Evolutionary conservation across 768 basidiomycete genomes (phyloP), one percentile per base, ranked within the genome.

Genomic region (Suillus cothurnatus): DNA sequence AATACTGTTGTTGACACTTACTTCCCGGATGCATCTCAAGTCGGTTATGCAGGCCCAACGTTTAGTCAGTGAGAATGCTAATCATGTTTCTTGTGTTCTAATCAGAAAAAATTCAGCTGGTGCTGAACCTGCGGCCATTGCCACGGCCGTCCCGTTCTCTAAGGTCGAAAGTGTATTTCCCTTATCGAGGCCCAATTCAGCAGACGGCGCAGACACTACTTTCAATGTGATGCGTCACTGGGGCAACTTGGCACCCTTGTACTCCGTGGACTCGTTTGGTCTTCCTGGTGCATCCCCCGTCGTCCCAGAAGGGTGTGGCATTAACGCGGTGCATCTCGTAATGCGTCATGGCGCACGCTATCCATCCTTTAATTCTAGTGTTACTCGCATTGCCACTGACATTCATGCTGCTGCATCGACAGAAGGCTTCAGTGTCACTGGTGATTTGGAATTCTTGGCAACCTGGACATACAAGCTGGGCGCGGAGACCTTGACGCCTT

Each of bases 161-260:
- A 72, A 76, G 53, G 73, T 81, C 39, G 70, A 77, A 55, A 74
- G 73, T 32, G 69, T 76, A 26, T 83, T 79, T 64, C 85, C 85
- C 26, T 71, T 85, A 12, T 70, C 84, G 19, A 73, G 75, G 56
- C 83, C 79, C 1, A 69, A 71, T 47, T 77, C 80, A 6, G 67
- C 70, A n/a, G 77, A 80, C 66, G 68, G 74, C n/a, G 67, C 71
- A 23, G 72, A 67, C 39, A 65, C 65, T 21, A 64, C 34, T n/a
- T 87, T 87, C 70, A 75, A 86, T 61, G 75, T 85, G n/a, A 66
- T 84, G 41, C 75, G 78, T 60, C 73, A 81, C 61, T 81, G 81
- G 75, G 86, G 84, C 31, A 84, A 82, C 68, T 79, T 85, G 41
- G 76, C 81, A 5, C 85, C 85, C 1, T 83, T 81, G 80, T 81